Evolutionary conservation across 495 filamentous ascomycete species (phyloP).

Genomic region (Xylaria nigripes): DNA sequence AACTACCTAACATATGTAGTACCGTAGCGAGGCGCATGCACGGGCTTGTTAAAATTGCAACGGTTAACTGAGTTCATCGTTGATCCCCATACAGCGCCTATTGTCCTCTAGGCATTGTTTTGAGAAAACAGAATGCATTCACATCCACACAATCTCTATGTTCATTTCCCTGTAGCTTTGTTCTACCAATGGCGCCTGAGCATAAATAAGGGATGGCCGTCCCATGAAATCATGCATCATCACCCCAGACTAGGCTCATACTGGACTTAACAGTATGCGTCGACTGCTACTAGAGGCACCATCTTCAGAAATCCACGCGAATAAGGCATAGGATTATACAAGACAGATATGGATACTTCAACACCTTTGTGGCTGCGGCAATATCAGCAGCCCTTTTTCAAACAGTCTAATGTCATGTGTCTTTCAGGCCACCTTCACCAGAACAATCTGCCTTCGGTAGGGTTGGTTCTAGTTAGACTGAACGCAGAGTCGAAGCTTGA

Average conservation of each 20-base stretch:
- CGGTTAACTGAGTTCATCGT: background rate
- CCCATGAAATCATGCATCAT: background rate
- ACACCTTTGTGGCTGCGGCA: background rate
- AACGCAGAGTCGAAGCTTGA: background rate
- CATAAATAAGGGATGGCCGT: background rate
- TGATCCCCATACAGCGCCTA: background rate
- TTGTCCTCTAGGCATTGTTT: background rate
- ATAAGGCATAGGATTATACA: too few relatives aligned
- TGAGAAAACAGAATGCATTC: background rate
- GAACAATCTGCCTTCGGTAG: slow-evolving; percentile 1
- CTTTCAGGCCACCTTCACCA: background rate
- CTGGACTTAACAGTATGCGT: slow-evolving; percentile 30
- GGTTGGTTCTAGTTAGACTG: background rate
- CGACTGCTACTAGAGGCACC: background rate
- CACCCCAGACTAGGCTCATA: background rate
- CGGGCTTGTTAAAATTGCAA: background rate
- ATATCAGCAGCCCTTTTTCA: background rate
- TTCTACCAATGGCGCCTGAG: background rate
- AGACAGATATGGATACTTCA: background rate
- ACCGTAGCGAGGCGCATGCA: too few relatives aligned
- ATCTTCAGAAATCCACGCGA: too few relatives aligned
- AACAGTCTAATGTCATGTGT: background rate
- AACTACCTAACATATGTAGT: background rate
- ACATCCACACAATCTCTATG: background rate
- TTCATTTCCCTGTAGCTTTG: background rate